Conservation (phyloP, 495 filamentous ascomycete genomes). For the Bryoglossum gracile region DNA sequence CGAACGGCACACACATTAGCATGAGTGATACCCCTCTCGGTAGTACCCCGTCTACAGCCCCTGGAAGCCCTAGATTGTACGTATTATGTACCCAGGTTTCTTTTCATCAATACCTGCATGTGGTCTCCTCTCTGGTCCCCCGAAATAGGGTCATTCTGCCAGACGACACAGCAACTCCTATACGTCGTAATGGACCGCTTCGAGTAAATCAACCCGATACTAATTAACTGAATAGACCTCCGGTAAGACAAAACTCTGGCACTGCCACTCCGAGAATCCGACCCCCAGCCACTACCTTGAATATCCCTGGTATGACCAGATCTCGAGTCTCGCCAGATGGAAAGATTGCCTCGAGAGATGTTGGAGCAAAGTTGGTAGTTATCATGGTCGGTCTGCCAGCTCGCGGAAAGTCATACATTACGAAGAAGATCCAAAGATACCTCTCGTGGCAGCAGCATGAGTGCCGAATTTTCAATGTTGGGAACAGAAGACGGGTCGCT, state of each 20-base stretch:
- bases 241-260: constrained; percentile 52
- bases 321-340: constrained; percentile 93
- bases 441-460: constrained; percentile 96
- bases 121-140: not conserved
- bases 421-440: constrained; percentile 93
- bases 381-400: constrained; percentile 97
- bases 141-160: too few species aligned
- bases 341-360: constrained; percentile 81
- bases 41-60: constrained; percentile 47
- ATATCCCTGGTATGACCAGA: constrained; percentile 82
- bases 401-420: constrained; percentile 94
- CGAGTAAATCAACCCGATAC: too few species aligned
- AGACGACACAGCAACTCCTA: too few species aligned
- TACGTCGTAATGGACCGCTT: too few species aligned
- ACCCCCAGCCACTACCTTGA: constrained; percentile 74
- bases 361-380: constrained; percentile 92
- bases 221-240: too few species aligned
- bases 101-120: constrained; percentile 8
- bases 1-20: constrained; percentile 24
- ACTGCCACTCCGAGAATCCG: constrained; percentile 52
- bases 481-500: constrained; percentile 76
- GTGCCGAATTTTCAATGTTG: constrained; percentile 93
- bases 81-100: constrained; percentile 16
- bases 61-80: constrained; percentile 47
- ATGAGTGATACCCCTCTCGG: constrained; percentile 27